phyloP scores from a whole-genome alignment of 169 alveolate genomes.

The Hepatocystis sp. region DNA sequence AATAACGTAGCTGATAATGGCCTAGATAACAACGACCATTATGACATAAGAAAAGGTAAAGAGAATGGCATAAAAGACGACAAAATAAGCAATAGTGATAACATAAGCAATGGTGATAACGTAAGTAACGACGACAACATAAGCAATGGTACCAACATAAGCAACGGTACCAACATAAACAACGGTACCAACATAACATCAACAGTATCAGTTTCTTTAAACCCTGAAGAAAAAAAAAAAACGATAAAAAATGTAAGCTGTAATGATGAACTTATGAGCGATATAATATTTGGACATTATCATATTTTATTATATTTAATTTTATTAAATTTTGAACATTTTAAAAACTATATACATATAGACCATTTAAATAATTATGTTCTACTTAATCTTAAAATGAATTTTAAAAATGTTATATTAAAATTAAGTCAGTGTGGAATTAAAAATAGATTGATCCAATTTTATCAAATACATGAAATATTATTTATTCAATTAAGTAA shows the following conservation, averaged over 20 bases:
- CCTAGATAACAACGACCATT: too few relatives aligned
- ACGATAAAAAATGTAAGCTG: background rate
- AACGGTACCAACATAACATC: background rate
- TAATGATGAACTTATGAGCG: slow-evolving; percentile 15
- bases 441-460: slow-evolving; percentile 50
- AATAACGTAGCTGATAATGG: too few relatives aligned
- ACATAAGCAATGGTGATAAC: too few relatives aligned
- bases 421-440: slow-evolving; percentile 30
- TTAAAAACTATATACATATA: slow-evolving; percentile 35
- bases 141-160: background rate
- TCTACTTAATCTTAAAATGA: slow-evolving; percentile 21
- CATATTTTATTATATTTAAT: slow-evolving; percentile 40
- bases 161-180: background rate
- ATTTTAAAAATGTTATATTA: slow-evolving; percentile 35
- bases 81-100: too few relatives aligned
- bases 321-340: slow-evolving; percentile 22
- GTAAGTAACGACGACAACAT: too few relatives aligned
- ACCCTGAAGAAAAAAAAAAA: slow-evolving; percentile 12
- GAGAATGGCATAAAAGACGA: too few relatives aligned
- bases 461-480: slow-evolving; percentile 46
- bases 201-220: background rate
- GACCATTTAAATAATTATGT: slow-evolving; percentile 32
- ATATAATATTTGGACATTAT: slow-evolving; percentile 47
- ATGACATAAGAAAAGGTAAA: too few relatives aligned
- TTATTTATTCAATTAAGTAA: slow-evolving; percentile 30